phyloP scores from a whole-genome alignment of 2,329 filamentous ascomycete genomes.

The Neoascochyta sp. region DNA sequence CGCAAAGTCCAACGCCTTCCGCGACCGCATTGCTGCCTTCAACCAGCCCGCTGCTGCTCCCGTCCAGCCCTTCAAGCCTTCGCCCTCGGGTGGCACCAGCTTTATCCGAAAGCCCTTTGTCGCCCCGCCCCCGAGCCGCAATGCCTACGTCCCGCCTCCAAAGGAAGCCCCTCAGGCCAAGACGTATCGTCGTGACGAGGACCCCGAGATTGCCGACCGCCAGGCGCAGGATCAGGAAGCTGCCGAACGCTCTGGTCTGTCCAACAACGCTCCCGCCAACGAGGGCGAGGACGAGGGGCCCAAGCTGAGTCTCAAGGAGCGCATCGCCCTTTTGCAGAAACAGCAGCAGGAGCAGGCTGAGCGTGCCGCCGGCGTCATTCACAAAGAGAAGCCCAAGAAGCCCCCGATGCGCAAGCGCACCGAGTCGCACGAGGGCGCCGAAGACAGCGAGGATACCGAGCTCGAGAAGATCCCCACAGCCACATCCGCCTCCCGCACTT shows the following conservation, averaged over 20 bases:
- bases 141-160: conserved; percentile 84
- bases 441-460: conserved; percentile 37
- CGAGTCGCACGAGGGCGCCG: conserved; percentile 43
- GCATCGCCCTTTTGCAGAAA: conserved; percentile 89
- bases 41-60: conserved; percentile 86
- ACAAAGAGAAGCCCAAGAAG: conserved; percentile 83
- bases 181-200: conserved; percentile 82
- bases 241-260: conserved; percentile 65
- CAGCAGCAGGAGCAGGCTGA: conserved; percentile 88
- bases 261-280: conserved; percentile 37
- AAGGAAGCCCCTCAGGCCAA: conserved; percentile 68
- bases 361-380: conserved; percentile 70
- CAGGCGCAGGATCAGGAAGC: conserved; percentile 64
- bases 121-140: conserved; percentile 85
- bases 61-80: conserved; percentile 83
- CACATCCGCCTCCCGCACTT: conserved; percentile 36
- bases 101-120: conserved; percentile 98
- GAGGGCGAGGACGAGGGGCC: conserved; percentile 68
- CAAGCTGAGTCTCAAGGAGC: conserved; percentile 90
- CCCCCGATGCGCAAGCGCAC: conserved; percentile 61
- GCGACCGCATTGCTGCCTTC: conserved; percentile 93
- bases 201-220: conserved; percentile 61
- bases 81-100: conserved; percentile 55
- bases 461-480: conserved; percentile 37
- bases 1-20: conserved; percentile 87